Base-by-base conservation (phyloP, 345 rosid species). In the Sapria himalayana region DNA sequence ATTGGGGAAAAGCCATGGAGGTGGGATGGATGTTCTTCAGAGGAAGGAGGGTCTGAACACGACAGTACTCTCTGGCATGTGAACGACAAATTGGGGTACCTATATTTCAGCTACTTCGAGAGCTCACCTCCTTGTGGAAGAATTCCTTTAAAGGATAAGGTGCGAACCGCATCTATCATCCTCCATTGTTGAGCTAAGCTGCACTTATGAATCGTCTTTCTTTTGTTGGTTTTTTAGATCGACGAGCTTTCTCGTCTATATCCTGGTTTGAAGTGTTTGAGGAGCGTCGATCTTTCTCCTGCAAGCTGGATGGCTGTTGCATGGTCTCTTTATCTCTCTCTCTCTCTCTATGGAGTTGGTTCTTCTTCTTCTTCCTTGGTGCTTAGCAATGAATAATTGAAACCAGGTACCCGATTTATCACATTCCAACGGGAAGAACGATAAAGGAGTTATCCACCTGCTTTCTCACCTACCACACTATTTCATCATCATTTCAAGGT, bases 261-360 rank as follows among this genome's bases (percentile, higher is more conserved):
- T 46, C 85, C 82, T 0, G 96, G 94, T 17, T 61, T 91, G 57
- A 78, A 74, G 82, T 75, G 95, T 9, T 57, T 91, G 64, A 71
- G 89, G 70, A 84, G 89, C 34, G 92, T 91, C 2, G 99, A 91
- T 78, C 99, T 91, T 64, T 91, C 99, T 0, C 99, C 99, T 0
- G 99, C 96, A 4, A 84, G 92, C 52, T 91, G 99, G 99, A 91
- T 91, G 96, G 84, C 99, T 0, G 96, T 91, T 29, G 81, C 96
- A 2, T 91, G 99, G 99, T 91, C 49, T 39, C 29, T 58, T 13
- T 48, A 51, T 54, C 25, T 49, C 5, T 41, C 51, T 22, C 51
- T 25, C 39, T 39, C 37, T 32, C 21, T 35, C 19, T 13, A 13
- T 9, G 22, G n/a, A n/a, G n/a, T n/a, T n/a, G n/a, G n/a, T n/a